Evolutionary conservation across 495 filamentous ascomycete species (phyloP), one percentile per base, ranked within the genome.

Genomic region (Talaromyces trachyspermus): DNA sequence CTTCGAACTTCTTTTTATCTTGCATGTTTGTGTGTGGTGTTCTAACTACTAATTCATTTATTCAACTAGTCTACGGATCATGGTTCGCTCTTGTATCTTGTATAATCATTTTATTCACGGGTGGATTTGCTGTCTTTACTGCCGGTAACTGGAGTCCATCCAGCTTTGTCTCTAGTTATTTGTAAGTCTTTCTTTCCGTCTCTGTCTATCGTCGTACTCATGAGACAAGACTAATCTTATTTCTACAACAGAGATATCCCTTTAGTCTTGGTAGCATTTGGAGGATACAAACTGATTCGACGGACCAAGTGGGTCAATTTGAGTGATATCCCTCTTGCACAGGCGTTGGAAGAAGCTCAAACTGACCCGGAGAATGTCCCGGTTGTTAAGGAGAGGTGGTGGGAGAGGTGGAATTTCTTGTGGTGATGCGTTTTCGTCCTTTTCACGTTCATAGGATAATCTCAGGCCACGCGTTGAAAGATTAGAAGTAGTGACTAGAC

Each of bases 101-200:
- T 52, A 43, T 60, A 22, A 56, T 81, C 40, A 63, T 83, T 26
- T 64, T 71, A 2, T 52, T 84, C 5, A 72, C 81, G 26, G 83
- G 78, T 48, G 80, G 81, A 5, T 84, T 83, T 49, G 57, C 64
- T 7, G 79, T 82, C n/a, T 84, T 84, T 32, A 68, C 64, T 0
- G 36, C 48, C n/a, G 63, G 64, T 23, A 64, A 60, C 27, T 68
- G 64, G 64, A 52, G 56, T 11, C 50, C 63, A 2, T 55, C 61
- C 11, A 47, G 45, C 1, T 68, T 68, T 36, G 56, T 68, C 7
- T 68, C 63, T 4, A 60, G 61, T 0, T 68, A 68, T 50, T 25
- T 74, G 64, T 67, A 46, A 48, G 62, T 58, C 11, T 15, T 9
- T 1, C 17, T 43, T 7, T 20, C 19, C 12, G n/a, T n/a, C n/a